These are phyloP conservation scores for Arabidopsis thaliana DNA, from an alignment of 345 rosid species.

Conservation along the genomic window DNA sequence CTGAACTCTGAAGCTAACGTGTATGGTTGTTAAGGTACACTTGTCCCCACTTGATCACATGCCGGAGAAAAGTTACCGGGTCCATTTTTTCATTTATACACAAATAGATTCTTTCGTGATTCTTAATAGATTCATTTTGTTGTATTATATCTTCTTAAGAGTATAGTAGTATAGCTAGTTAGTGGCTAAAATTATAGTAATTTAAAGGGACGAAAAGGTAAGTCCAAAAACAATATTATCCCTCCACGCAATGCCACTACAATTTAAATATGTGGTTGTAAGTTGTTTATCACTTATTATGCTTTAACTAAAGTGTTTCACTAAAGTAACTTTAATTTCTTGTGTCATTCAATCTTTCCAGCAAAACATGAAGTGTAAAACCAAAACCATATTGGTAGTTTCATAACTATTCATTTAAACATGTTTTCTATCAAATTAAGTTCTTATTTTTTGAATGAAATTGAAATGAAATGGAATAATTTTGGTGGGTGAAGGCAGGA, in stretches of 20 bases:
- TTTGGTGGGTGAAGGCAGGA: slow-evolving; percentile 60
- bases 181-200: not conserved
- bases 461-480: not conserved
- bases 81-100: not conserved
- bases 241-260: slow-evolving; percentile 26
- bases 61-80: slow-evolving; percentile 20
- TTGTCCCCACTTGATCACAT: slow-evolving; percentile 43
- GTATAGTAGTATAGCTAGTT: not conserved
- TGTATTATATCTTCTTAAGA: not conserved
- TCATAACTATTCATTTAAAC: not conserved
- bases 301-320: slow-evolving; percentile 10
- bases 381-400: not conserved
- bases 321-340: slow-evolving; percentile 25
- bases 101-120: slow-evolving; percentile 11
- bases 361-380: slow-evolving; percentile 11
- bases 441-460: not conserved
- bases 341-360: slow-evolving; percentile 10
- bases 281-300: not conserved
- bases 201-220: not conserved
- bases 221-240: not conserved
- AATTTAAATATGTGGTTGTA: not conserved
- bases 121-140: not conserved
- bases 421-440: not conserved
- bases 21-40: slow-evolving; percentile 42
- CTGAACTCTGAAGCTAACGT: slow-evolving; percentile 19